These are phyloP conservation scores for Lolium multiflorum DNA, from an alignment of 176 grass and related monocot genomes.

Conservation along the genomic window DNA sequence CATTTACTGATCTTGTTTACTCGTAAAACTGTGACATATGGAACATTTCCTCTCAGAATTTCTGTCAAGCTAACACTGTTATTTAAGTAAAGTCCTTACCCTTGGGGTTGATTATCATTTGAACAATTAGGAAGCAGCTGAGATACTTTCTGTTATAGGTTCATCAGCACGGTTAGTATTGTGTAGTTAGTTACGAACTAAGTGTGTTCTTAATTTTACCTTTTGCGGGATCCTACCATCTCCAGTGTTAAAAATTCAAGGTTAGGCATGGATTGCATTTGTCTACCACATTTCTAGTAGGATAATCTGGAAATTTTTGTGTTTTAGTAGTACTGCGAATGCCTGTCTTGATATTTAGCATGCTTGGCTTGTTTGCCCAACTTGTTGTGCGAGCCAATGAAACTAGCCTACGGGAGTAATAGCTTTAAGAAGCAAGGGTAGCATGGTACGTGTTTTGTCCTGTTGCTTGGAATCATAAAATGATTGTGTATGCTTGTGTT, in stretches of 20 bases:
- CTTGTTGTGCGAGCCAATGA: not conserved
- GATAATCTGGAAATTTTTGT: conserved; percentile 1
- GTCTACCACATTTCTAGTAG: not conserved
- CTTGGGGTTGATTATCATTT: conserved; percentile 21
- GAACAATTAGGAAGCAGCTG: not conserved
- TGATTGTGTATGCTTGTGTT: not conserved
- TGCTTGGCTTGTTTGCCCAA: not conserved
- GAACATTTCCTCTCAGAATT: not conserved
- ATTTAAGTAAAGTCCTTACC: not conserved
- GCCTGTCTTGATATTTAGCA: not conserved
- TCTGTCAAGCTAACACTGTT: not conserved
- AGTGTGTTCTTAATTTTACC: not conserved
- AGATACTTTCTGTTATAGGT: not conserved
- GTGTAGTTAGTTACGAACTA: not conserved
- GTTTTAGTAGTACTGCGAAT: not conserved
- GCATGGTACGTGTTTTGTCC: not conserved
- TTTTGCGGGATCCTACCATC: not conserved
- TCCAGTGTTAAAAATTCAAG: not conserved
- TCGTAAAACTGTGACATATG: not conserved
- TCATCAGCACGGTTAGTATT: not conserved
- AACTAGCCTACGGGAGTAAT: not conserved
- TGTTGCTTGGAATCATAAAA: not conserved
- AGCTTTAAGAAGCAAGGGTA: not conserved
- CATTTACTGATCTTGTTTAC: not conserved
- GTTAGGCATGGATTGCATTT: not conserved